phyloP scores from a whole-genome alignment of 1,284 basidiomycete genomes.

The Serendipita sp. region DNA sequence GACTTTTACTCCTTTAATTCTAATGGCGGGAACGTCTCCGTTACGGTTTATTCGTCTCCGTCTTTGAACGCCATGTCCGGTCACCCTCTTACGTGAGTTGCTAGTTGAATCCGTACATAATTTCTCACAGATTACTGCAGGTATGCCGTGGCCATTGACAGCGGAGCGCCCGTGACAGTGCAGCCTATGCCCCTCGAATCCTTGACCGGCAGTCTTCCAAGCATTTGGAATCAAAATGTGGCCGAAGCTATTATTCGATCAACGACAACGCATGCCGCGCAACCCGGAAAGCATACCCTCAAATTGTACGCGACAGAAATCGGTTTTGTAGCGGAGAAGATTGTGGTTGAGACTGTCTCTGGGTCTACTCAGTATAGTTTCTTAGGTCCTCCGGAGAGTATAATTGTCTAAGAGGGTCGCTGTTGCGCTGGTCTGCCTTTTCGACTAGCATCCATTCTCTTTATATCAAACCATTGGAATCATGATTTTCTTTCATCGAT shows the following conservation, averaged over 20 bases:
- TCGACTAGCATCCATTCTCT: no score
- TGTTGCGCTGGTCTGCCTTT: no score
- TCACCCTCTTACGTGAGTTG: neutral
- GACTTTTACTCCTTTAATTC: conserved; percentile 51
- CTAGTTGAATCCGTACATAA: neutral
- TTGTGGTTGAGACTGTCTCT: conserved; percentile 1
- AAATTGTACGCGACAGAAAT: conserved; percentile 25
- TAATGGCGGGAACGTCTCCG: conserved; percentile 28
- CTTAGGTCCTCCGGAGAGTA: neutral
- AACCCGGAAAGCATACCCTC: conserved; percentile 41
- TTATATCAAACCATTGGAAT: no score
- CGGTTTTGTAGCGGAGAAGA: conserved; percentile 4
- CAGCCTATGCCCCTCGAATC: conserved; percentile 36
- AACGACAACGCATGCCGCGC: conserved; percentile 26
- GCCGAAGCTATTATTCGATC: conserved; percentile 36
- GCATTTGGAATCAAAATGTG: conserved; percentile 39
- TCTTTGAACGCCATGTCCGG: conserved; percentile 37
- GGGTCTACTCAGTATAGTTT: neutral
- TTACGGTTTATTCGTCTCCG: conserved; percentile 40
- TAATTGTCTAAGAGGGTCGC: neutral
- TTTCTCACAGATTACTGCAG: neutral
- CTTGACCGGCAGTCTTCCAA: conserved; percentile 35
- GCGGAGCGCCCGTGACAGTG: conserved; percentile 18
- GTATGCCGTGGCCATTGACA: neutral
- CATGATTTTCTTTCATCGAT: no score